These are phyloP conservation scores for Hortiboletus campestris DNA, from an alignment of 768 basidiomycete species.

Conservation along the genomic window DNA sequence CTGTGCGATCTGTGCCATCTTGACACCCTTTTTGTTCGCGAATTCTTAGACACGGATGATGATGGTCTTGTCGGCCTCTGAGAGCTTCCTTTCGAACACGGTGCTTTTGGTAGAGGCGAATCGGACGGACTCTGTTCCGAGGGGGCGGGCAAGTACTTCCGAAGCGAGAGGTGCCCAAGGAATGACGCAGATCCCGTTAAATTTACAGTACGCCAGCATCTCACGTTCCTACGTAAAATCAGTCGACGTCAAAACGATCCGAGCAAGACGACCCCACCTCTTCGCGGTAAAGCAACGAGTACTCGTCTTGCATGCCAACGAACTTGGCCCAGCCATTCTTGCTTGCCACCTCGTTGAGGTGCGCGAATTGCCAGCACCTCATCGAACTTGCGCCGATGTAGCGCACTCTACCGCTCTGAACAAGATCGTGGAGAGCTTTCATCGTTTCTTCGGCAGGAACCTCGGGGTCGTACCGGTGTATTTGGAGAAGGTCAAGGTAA, in stretches of 20 bases:
- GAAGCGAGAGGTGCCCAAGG: slow-evolving; percentile 46
- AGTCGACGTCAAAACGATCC: neutral
- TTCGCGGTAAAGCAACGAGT: slow-evolving; percentile 53
- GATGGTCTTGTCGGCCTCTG: slow-evolving; percentile 34
- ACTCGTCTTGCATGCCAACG: slow-evolving; percentile 54
- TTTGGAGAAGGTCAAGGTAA: slow-evolving; percentile 43
- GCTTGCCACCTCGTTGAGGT: slow-evolving; percentile 44
- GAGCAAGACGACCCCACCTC: slow-evolving; percentile 32
- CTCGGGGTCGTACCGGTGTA: slow-evolving; percentile 40
- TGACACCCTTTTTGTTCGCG: slow-evolving; percentile 37
- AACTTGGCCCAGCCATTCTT: slow-evolving; percentile 51
- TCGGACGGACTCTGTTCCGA: slow-evolving; percentile 28
- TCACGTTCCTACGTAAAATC: slow-evolving; percentile 38
- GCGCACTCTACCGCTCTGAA: slow-evolving; percentile 46
- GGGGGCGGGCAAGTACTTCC: slow-evolving; percentile 40
- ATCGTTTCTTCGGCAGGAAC: slow-evolving; percentile 45
- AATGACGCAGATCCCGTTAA: slow-evolving; percentile 50
- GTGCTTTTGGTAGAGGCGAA: slow-evolving; percentile 16
- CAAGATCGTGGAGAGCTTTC: slow-evolving; percentile 50
- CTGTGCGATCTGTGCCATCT: slow-evolving; percentile 47
- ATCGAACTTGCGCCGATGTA: slow-evolving; percentile 52
- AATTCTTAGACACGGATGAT: slow-evolving; percentile 41
- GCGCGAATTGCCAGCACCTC: slow-evolving; percentile 45
- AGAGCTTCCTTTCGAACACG: slow-evolving; percentile 19
- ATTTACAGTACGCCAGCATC: slow-evolving; percentile 44